A percentile compares a stretch with the other conserved stretches of the same genome.
phyloP scores from a whole-genome alignment of 768 basidiomycete species.

The Obba rivulosa region DNA sequence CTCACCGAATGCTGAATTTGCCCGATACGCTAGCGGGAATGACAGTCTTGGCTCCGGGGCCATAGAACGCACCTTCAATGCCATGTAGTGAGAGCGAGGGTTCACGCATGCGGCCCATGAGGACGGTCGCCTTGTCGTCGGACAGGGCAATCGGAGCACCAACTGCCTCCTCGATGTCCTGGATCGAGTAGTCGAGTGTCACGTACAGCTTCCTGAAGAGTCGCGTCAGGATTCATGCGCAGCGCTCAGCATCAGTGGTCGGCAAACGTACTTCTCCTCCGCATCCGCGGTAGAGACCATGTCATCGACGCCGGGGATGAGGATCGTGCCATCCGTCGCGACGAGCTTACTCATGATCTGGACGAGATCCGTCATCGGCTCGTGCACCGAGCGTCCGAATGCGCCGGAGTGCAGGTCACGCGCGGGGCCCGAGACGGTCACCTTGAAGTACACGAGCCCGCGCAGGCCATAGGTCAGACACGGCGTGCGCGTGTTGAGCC shows the following conservation, averaged over 20 bases:
- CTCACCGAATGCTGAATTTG: conserved; percentile 90
- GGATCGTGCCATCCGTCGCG: conserved; percentile 69
- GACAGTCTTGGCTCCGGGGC: conserved; percentile 82
- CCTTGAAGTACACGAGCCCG: conserved; percentile 81
- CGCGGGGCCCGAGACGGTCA: conserved; percentile 77
- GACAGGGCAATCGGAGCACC: conserved; percentile 75
- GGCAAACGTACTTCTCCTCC: conserved; percentile 54
- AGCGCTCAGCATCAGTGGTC: background rate
- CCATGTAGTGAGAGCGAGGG: conserved; percentile 91
- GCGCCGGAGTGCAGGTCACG: conserved; percentile 89
- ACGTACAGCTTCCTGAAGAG: conserved; percentile 60
- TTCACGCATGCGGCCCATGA: conserved; percentile 93
- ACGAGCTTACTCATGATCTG: conserved; percentile 83
- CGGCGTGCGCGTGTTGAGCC: conserved; percentile 80
- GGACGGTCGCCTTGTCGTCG: conserved; percentile 65
- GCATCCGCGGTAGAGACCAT: conserved; percentile 71
- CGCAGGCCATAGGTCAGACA: conserved; percentile 85
- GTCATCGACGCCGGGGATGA: conserved; percentile 85
- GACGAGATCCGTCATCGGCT: conserved; percentile 94
- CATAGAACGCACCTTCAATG: conserved; percentile 92
- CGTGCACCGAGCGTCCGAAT: conserved; percentile 77
- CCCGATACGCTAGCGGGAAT: conserved; percentile 87
- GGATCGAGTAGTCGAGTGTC: conserved; percentile 62
- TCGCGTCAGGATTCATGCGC: background rate
- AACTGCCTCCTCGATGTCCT: conserved; percentile 70